Conservation (phyloP, 495 filamentous ascomycete genomes). For the Tuber calosporum region DNA sequence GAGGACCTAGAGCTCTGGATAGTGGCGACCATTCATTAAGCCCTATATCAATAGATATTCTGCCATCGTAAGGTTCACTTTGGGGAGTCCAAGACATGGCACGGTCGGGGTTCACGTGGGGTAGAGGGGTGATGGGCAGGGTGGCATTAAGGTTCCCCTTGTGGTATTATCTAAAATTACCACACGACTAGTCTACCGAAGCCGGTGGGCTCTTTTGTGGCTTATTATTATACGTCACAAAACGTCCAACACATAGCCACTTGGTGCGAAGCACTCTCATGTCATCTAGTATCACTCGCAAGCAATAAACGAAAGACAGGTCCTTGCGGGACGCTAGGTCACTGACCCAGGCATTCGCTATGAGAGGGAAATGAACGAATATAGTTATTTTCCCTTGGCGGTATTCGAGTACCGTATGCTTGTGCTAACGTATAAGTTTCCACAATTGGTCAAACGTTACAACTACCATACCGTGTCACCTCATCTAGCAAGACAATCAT, state of each 20-base stretch:
- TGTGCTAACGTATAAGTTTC: background rate
- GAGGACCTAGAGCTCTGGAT: background rate
- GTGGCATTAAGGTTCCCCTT: background rate
- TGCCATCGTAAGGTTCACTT: background rate
- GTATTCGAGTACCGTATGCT: background rate
- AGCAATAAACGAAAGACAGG: background rate
- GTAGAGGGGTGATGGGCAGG: background rate
- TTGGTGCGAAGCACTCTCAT: background rate
- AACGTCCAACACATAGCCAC: too few relatives aligned
- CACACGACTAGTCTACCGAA: background rate
- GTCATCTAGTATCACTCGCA: background rate
- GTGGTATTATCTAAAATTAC: background rate
- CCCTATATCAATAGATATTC: background rate
- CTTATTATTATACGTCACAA: background rate
- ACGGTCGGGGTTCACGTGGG: background rate
- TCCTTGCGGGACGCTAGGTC: background rate
- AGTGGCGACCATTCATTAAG: background rate
- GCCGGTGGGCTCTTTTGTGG: background rate
- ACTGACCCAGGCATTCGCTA: background rate
- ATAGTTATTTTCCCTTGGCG: too few relatives aligned
- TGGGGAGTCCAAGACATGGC: background rate
- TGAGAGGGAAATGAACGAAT: background rate
- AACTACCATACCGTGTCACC: background rate
- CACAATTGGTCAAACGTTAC: background rate
- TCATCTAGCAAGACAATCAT: background rate